Evolutionary conservation across 345 rosid species (phyloP).

Genomic region (Arabis alpina): DNA sequence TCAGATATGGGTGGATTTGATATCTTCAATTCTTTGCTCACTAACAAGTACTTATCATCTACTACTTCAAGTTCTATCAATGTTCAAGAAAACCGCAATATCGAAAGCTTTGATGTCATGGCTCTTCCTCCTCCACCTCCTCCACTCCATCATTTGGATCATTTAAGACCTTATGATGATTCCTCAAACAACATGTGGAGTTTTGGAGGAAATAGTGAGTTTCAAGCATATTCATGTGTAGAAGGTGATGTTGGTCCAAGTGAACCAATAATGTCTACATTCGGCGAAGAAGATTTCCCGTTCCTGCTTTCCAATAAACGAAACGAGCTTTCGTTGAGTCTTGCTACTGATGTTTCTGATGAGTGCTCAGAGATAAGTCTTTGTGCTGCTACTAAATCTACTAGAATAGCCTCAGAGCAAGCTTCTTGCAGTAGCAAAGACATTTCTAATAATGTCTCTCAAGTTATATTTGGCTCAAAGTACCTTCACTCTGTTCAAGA

Average conservation of each 20-base stretch:
- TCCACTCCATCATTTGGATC: constrained; percentile 28
- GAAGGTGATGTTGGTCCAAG: constrained; percentile 47
- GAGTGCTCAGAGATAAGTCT: constrained; percentile 60
- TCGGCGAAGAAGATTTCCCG: constrained; percentile 41
- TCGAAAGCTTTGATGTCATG: constrained; percentile 30
- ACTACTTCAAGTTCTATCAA: constrained; percentile 32
- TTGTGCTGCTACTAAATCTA: constrained; percentile 45
- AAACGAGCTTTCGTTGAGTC: constrained; percentile 82
- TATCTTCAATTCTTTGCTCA: constrained; percentile 32
- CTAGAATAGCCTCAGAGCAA: constrained; percentile 56
- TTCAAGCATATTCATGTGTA: constrained; percentile 48
- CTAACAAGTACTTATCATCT: constrained; percentile 39
- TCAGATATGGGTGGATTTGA: constrained; percentile 46
- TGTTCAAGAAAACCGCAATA: constrained; percentile 34
- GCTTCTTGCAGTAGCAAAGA: constrained; percentile 62
- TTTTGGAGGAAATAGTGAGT: constrained; percentile 40
- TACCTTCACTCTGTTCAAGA: constrained; percentile 80
- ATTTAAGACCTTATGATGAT: constrained; percentile 36
- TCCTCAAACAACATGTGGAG: constrained; percentile 43
- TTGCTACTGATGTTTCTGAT: constrained; percentile 62
- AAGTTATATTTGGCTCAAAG: constrained; percentile 61
- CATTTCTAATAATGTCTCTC: constrained; percentile 51
- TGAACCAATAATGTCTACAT: constrained; percentile 53
- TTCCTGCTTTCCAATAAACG: constrained; percentile 40
- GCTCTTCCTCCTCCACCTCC: constrained; percentile 33